These are phyloP conservation scores for Fagus sylvatica DNA, from an alignment of 306 rosid genomes.

Conservation along the genomic window DNA sequence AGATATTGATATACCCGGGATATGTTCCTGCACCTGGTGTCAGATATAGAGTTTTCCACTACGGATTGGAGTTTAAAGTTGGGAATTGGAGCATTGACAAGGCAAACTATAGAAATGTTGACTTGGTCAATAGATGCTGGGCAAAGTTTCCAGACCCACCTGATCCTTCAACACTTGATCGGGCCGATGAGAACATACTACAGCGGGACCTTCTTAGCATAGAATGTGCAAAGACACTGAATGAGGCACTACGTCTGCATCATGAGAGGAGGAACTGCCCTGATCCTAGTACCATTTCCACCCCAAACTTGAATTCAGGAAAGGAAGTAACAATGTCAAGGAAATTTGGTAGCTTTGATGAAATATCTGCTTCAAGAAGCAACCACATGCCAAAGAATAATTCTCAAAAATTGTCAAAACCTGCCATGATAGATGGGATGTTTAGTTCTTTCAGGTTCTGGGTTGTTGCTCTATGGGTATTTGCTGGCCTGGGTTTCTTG, in stretches of 20 bases:
- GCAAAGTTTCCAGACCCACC: conserved; percentile 86
- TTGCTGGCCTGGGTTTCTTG: conserved; percentile 77
- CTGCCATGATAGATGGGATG: conserved; percentile 48
- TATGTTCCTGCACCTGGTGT: conserved; percentile 72
- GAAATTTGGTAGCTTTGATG: conserved; percentile 51
- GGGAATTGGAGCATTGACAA: conserved; percentile 99
- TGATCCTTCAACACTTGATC: conserved; percentile 51
- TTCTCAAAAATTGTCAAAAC: conserved; percentile 31
- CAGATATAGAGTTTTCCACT: conserved; percentile 88
- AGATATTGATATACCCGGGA: conserved; percentile 89
- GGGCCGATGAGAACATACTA: conserved; percentile 29
- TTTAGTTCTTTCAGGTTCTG: conserved; percentile 73
- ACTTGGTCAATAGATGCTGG: conserved; percentile 82
- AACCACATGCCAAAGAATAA: conserved; percentile 26
- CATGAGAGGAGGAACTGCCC: conserved; percentile 65
- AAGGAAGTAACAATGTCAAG: conserved; percentile 42
- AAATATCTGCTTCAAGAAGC: conserved; percentile 24
- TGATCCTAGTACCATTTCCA: conserved; percentile 43
- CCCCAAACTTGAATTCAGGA: conserved; percentile 28
- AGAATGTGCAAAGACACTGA: conserved; percentile 73
- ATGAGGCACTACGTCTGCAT: conserved; percentile 73
- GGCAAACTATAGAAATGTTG: conserved; percentile 76
- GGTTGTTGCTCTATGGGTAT: conserved; percentile 74
- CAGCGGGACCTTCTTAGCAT: conserved; percentile 80
- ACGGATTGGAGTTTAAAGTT: conserved; percentile 74